Conservation (phyloP, 2,329 filamentous ascomycete genomes). For the Rhinocladiella similis region DNA sequence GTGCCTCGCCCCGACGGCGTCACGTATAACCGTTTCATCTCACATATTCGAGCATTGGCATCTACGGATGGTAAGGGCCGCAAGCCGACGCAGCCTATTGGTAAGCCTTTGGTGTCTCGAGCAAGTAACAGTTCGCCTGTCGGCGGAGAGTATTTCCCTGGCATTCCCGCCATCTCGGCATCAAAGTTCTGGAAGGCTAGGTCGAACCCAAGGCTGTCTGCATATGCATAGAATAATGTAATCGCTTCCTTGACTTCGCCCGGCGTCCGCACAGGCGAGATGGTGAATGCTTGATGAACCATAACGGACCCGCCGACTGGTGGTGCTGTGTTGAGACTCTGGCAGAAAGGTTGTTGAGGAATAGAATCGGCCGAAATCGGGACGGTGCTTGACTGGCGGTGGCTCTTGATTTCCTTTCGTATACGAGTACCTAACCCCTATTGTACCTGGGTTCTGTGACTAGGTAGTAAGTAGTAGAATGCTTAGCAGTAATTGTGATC, state of each 20-base stretch:
- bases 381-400: too few species aligned
- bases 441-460: too few species aligned
- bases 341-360: too few species aligned
- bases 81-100: constrained; percentile 26
- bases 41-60: constrained; percentile 37
- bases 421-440: too few species aligned
- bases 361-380: too few species aligned
- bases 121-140: constrained; percentile 54
- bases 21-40: constrained; percentile 62
- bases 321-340: not conserved
- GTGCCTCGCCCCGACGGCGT: constrained; percentile 48
- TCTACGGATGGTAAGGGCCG: constrained; percentile 15
- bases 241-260: constrained; percentile 45
- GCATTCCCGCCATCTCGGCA: constrained; percentile 53
- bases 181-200: constrained; percentile 59
- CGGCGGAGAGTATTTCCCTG: constrained; percentile 53
- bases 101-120: constrained; percentile 23
- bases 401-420: too few species aligned
- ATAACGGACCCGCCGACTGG: not conserved
- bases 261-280: constrained; percentile 39
- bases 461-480: too few species aligned
- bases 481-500: too few species aligned
- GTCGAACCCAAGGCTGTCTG: constrained; percentile 51
- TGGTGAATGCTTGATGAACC: constrained; percentile 9
- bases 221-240: constrained; percentile 46